Evolutionary conservation across 306 rosid genomes (phyloP).

Genomic region (Cyamopsis tetragonoloba): DNA sequence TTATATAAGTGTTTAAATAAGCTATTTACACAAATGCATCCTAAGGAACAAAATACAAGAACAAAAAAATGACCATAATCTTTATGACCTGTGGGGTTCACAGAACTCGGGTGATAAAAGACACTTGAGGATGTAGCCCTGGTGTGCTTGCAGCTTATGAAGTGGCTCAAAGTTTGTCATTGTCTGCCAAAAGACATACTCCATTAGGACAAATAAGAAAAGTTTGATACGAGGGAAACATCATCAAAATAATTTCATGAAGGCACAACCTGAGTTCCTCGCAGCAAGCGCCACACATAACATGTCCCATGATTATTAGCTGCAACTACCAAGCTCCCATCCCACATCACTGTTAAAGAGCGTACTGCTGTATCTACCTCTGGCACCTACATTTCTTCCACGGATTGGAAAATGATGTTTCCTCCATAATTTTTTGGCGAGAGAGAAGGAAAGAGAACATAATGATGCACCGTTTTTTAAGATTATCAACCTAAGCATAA

Average conservation of each 20-base stretch:
- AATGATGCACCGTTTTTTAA: not conserved
- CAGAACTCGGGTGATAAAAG: slow-evolving; percentile 96
- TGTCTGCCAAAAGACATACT: slow-evolving; percentile 56
- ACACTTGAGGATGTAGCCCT: slow-evolving; percentile 92
- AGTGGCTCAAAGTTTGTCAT: slow-evolving; percentile 98
- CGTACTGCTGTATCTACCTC: slow-evolving; percentile 99
- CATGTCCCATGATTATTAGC: slow-evolving; percentile 98
- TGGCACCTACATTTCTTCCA: slow-evolving; percentile 68
- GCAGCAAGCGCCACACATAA: slow-evolving; percentile 95
- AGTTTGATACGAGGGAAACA: not conserved
- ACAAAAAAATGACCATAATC: slow-evolving; percentile 5
- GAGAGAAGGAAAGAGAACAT: slow-evolving; percentile 6
- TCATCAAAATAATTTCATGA: slow-evolving; percentile 10
- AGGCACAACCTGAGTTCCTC: slow-evolving; percentile 80
- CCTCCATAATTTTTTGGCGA: not conserved
- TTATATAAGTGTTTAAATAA: no score
- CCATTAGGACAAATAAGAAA: slow-evolving; percentile 23
- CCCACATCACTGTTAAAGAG: slow-evolving; percentile 98
- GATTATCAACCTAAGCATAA: slow-evolving; percentile 15
- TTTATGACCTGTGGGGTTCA: slow-evolving; percentile 82
- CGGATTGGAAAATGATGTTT: slow-evolving; percentile 24
- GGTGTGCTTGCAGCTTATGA: slow-evolving; percentile 98
- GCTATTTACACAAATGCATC: no score
- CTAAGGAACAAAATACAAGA: not conserved
- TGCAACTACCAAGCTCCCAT: slow-evolving; percentile 98